Evolutionary conservation across 192 early-diverging fungal genomes (phyloP).

Genomic region (Irineochytrium annulatum): DNA sequence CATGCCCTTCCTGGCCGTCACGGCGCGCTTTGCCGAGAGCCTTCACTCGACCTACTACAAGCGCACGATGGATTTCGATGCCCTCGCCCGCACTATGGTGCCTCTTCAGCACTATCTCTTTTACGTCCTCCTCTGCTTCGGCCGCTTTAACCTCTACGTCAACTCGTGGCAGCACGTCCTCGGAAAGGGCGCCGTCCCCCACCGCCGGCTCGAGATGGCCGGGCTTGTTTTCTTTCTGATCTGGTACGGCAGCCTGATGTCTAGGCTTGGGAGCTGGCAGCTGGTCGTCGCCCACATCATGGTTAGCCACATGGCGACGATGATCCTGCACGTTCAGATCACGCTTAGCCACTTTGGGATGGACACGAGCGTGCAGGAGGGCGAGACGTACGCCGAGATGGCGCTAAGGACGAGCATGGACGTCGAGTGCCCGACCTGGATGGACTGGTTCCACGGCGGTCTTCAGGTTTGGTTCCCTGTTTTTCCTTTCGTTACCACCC

Average conservation of each 20-base stretch:
- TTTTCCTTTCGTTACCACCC: slow-evolving; percentile 4
- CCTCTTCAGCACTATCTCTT: slow-evolving; percentile 80
- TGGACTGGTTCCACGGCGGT: slow-evolving; percentile 98
- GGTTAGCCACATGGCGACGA: slow-evolving; percentile 77
- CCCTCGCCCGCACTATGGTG: slow-evolving; percentile 68
- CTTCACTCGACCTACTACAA: slow-evolving; percentile 89
- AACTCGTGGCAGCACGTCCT: slow-evolving; percentile 68
- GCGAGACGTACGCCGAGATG: slow-evolving; percentile 81
- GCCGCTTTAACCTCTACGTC: slow-evolving; percentile 87
- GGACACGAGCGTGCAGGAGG: slow-evolving; percentile 45
- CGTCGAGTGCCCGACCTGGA: slow-evolving; percentile 85
- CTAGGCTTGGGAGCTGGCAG: slow-evolving; percentile 64
- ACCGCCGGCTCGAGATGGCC: slow-evolving; percentile 68
- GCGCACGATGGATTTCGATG: slow-evolving; percentile 76
- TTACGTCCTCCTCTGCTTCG: slow-evolving; percentile 82
- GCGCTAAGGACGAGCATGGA: slow-evolving; percentile 93
- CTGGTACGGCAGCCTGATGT: slow-evolving; percentile 75
- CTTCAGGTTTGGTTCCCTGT: slow-evolving; percentile 54
- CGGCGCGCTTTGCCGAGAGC: slow-evolving; percentile 70
- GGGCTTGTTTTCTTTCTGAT: slow-evolving; percentile 71
- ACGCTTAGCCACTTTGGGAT: slow-evolving; percentile 96
- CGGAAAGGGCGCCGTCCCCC: slow-evolving; percentile 59
- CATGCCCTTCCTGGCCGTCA: slow-evolving; percentile 90
- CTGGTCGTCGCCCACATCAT: slow-evolving; percentile 62
- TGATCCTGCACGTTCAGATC: slow-evolving; percentile 91